Evolutionary conservation across 2,329 filamentous ascomycete species (phyloP).

Genomic region (Fonsecaea erecta): DNA sequence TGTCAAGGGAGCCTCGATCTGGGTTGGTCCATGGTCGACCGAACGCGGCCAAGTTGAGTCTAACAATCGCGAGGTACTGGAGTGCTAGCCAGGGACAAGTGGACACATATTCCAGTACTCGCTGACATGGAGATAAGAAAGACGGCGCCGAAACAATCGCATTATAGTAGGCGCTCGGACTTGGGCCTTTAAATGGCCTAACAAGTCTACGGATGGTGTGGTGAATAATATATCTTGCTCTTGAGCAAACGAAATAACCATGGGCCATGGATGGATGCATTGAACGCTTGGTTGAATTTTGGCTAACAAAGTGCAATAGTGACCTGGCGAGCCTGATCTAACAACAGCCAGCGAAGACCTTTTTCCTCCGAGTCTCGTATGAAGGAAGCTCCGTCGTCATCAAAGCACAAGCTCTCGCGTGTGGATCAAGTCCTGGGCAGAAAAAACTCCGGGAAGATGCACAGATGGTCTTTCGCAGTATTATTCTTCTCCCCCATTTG

Average conservation of each 20-base stretch:
- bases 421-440: constrained; percentile 16
- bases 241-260: background rate
- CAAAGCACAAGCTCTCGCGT: constrained; percentile 17
- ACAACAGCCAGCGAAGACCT: constrained; percentile 37
- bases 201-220: background rate
- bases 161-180: background rate
- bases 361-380: constrained; percentile 32
- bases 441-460: constrained; percentile 31
- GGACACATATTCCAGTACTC: too few relatives aligned
- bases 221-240: background rate
- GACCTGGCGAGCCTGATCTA: constrained; percentile 36
- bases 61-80: background rate
- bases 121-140: background rate
- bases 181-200: background rate
- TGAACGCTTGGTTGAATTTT: background rate
- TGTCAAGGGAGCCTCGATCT: background rate
- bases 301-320: constrained; percentile 17
- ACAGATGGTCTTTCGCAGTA: constrained; percentile 22
- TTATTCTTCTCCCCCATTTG: constrained; percentile 18
- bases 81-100: background rate
- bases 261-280: constrained; percentile 10
- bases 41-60: background rate
- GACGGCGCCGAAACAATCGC: background rate
- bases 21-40: background rate
- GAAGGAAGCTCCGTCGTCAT: constrained; percentile 26